A percentile compares a stretch with the other conserved stretches of the same genome.
These are phyloP conservation scores for Pichia sporocuriosa DNA, from an alignment of 805 yeast genomes.

Conservation along the genomic window DNA sequence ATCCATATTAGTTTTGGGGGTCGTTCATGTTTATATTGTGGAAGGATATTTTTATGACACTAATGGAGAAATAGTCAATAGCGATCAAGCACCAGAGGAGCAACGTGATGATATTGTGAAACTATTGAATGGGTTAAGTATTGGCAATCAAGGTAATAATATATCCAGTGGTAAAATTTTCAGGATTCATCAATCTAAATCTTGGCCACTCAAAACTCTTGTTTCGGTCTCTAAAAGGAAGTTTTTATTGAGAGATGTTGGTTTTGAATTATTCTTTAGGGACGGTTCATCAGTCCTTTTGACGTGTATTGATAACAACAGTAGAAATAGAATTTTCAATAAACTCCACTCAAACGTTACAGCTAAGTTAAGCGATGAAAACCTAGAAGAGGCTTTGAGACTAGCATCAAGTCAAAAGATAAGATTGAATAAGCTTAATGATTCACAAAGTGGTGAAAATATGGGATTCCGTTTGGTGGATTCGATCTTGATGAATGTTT, in stretches of 20 bases:
- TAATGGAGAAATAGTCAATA: slow-evolving; percentile 53
- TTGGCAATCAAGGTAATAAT: slow-evolving; percentile 12
- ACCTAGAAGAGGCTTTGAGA: slow-evolving; percentile 47
- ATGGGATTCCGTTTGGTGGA: slow-evolving; percentile 9
- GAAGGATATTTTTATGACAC: slow-evolving; percentile 57
- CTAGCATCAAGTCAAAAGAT: slow-evolving; percentile 35
- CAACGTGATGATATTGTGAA: slow-evolving; percentile 65
- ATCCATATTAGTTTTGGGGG: slow-evolving; percentile 67
- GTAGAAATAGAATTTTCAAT: slow-evolving; percentile 51
- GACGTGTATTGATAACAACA: slow-evolving; percentile 48
- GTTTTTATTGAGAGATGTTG: slow-evolving; percentile 72
- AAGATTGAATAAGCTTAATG: neutral
- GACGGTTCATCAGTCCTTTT: slow-evolving; percentile 67
- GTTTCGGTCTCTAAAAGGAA: slow-evolving; percentile 67
- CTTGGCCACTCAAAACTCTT: slow-evolving; percentile 56
- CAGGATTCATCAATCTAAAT: slow-evolving; percentile 39
- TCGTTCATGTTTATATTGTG: slow-evolving; percentile 56
- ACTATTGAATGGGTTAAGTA: slow-evolving; percentile 38
- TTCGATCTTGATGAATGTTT: slow-evolving; percentile 12
- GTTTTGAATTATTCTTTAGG: slow-evolving; percentile 67
- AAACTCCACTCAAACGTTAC: slow-evolving; percentile 44
- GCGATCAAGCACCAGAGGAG: slow-evolving; percentile 54
- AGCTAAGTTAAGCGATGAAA: slow-evolving; percentile 45
- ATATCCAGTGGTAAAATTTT: slow-evolving; percentile 8
- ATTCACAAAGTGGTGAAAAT: neutral